Percentiles rank a stretch among this genome's conserved stretches.
phyloP scores from a whole-genome alignment of 23 red algal genomes.

The Gracilaria caudata region DNA sequence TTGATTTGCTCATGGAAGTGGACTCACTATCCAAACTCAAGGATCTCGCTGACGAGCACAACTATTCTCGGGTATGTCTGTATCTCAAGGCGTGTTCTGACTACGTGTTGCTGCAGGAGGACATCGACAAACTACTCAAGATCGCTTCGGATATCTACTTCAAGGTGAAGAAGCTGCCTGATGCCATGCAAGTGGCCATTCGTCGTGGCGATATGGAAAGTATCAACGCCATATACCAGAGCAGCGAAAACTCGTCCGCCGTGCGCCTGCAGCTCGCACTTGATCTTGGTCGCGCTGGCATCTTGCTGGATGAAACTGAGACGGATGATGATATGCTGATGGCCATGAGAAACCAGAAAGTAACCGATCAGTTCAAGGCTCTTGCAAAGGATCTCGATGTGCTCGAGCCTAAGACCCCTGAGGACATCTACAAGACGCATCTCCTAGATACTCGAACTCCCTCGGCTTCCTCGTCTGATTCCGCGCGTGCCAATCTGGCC shows the following conservation, averaged over 20 bases:
- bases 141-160: slow-evolving; percentile 80
- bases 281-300: slow-evolving; percentile 64
- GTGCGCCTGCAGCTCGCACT: slow-evolving; percentile 88
- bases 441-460: slow-evolving; percentile 76
- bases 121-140: slow-evolving; percentile 67
- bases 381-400: slow-evolving; percentile 95
- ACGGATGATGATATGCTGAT: slow-evolving; percentile 74
- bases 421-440: slow-evolving; percentile 99
- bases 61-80: slow-evolving; percentile 81
- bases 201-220: slow-evolving; percentile 71
- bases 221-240: slow-evolving; percentile 71
- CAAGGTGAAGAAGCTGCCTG: slow-evolving; percentile 37
- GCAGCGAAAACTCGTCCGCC: slow-evolving; percentile 14
- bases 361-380: slow-evolving; percentile 74
- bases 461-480: slow-evolving; percentile 60
- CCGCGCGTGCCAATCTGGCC: slow-evolving; percentile 92
- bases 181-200: slow-evolving; percentile 90
- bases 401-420: slow-evolving; percentile 89
- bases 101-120: slow-evolving; percentile 85
- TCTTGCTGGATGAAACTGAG: slow-evolving; percentile 87
- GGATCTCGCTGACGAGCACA: slow-evolving; percentile 70
- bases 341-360: slow-evolving; percentile 79
- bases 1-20: slow-evolving; percentile 95
- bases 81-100: slow-evolving; percentile 87
- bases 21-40: slow-evolving; percentile 65